A percentile compares a stretch with the other conserved stretches of the same genome.
phyloP scores from a whole-genome alignment of 2,329 filamentous ascomycete species.

The Claviceps fusiformis region DNA sequence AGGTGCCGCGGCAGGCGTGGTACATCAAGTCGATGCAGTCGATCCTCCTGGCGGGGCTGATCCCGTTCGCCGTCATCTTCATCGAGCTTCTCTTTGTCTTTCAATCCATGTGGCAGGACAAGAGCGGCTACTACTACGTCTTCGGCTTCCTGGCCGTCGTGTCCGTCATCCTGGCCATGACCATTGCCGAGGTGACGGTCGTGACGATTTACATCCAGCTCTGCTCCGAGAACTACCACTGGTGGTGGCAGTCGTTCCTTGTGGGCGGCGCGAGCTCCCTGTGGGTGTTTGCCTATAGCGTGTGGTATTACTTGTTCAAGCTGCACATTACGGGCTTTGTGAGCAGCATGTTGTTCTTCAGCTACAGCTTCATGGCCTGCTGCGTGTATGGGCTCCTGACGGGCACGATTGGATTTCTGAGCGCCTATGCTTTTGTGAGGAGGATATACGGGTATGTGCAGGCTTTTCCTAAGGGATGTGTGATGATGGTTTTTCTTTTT shows the following conservation, averaged over 20 bases:
- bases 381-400: slow-evolving; percentile 68
- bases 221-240: slow-evolving; percentile 75
- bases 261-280: slow-evolving; percentile 62
- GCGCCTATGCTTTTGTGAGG: slow-evolving; percentile 71
- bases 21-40: slow-evolving; percentile 52
- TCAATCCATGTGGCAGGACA: slow-evolving; percentile 79
- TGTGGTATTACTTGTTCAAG: slow-evolving; percentile 73
- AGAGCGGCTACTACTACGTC: slow-evolving; percentile 83
- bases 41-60: slow-evolving; percentile 58
- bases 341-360: slow-evolving; percentile 71
- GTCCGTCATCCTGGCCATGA: slow-evolving; percentile 56
- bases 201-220: slow-evolving; percentile 74
- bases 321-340: slow-evolving; percentile 71
- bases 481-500: too few relatives aligned
- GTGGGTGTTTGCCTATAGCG: slow-evolving; percentile 73
- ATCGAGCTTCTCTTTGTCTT: slow-evolving; percentile 81
- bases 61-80: slow-evolving; percentile 79
- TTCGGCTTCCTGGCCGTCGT: slow-evolving; percentile 76
- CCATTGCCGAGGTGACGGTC: slow-evolving; percentile 70
- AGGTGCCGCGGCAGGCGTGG: slow-evolving; percentile 64
- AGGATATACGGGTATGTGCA: slow-evolving; percentile 60
- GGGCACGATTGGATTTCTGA: slow-evolving; percentile 73
- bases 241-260: slow-evolving; percentile 86
- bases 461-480: background rate
- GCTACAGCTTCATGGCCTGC: slow-evolving; percentile 71